These are phyloP conservation scores for Salix caprea DNA, from an alignment of 345 rosid species.

Conservation along the genomic window DNA sequence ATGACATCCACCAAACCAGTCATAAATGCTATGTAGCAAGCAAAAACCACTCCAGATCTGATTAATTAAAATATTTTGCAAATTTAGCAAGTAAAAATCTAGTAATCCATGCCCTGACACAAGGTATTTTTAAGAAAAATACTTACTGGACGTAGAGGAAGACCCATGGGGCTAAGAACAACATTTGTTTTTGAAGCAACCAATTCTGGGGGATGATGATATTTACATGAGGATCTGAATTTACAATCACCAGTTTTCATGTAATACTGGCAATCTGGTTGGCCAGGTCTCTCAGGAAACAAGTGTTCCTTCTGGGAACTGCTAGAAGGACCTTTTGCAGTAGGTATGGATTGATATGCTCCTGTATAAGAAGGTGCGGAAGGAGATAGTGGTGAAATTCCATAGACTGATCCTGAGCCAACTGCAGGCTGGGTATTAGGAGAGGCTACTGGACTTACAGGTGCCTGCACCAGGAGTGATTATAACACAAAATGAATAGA, in stretches of 20 bases:
- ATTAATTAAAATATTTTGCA: neutral
- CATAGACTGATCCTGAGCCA: conserved; percentile 58
- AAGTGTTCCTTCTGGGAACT: conserved; percentile 50
- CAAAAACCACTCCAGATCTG: neutral
- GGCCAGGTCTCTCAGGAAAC: conserved; percentile 86
- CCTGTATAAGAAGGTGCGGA: conserved; percentile 60
- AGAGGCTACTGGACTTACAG: conserved; percentile 52
- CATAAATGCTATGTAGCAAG: neutral
- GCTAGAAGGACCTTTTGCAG: conserved; percentile 48
- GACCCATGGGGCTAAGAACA: conserved; percentile 60
- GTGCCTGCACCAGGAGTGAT: conserved; percentile 36
- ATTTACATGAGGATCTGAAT: conserved; percentile 80
- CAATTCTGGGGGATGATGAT: conserved; percentile 77
- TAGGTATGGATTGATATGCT: conserved; percentile 45
- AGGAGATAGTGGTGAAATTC: conserved; percentile 54
- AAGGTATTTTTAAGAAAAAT: neutral
- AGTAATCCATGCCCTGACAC: neutral
- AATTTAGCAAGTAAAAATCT: too few species aligned
- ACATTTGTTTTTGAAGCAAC: conserved; percentile 40
- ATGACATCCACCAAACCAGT: neutral
- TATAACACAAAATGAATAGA: conserved; percentile 1
- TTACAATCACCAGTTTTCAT: conserved; percentile 86
- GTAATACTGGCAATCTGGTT: conserved; percentile 82
- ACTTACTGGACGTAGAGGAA: conserved; percentile 77
- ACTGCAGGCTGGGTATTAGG: conserved; percentile 51